phyloP scores from a whole-genome alignment of 169 alveolate genomes.

The Neospora caninum region DNA sequence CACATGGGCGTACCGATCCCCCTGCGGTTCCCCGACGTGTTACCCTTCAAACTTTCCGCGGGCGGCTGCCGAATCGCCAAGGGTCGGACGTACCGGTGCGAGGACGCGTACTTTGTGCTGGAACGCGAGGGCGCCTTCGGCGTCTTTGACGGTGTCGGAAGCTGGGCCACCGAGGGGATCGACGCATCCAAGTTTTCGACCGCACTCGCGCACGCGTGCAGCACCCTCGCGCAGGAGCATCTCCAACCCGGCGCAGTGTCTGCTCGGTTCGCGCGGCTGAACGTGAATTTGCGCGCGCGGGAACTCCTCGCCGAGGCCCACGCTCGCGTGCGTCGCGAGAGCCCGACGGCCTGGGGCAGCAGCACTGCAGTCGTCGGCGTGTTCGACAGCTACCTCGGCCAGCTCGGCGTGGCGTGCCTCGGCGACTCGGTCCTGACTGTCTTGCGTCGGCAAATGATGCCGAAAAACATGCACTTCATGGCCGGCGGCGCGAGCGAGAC shows the following conservation, averaged over 20 bases:
- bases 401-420: constrained; percentile 75
- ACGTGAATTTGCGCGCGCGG: constrained; percentile 73
- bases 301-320: constrained; percentile 71
- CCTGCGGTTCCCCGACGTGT: constrained; percentile 5
- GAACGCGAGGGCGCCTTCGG: constrained; percentile 77
- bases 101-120: constrained; percentile 75
- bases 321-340: constrained; percentile 69
- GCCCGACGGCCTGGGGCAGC: constrained; percentile 79
- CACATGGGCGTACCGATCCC: background rate
- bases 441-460: constrained; percentile 73
- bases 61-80: constrained; percentile 59
- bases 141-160: constrained; percentile 80
- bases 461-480: constrained; percentile 69
- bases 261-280: constrained; percentile 41
- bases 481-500: constrained; percentile 48
- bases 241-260: constrained; percentile 65
- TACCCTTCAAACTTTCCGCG: constrained; percentile 16
- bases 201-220: constrained; percentile 74
- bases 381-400: constrained; percentile 72
- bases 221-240: constrained; percentile 64
- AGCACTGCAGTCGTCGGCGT: constrained; percentile 78
- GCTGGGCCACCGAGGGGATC: constrained; percentile 78
- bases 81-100: constrained; percentile 66
- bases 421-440: constrained; percentile 77
- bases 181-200: constrained; percentile 77